Base-by-base conservation (phyloP, 768 basidiomycete genomes). In the Amanita brunnescens region DNA sequence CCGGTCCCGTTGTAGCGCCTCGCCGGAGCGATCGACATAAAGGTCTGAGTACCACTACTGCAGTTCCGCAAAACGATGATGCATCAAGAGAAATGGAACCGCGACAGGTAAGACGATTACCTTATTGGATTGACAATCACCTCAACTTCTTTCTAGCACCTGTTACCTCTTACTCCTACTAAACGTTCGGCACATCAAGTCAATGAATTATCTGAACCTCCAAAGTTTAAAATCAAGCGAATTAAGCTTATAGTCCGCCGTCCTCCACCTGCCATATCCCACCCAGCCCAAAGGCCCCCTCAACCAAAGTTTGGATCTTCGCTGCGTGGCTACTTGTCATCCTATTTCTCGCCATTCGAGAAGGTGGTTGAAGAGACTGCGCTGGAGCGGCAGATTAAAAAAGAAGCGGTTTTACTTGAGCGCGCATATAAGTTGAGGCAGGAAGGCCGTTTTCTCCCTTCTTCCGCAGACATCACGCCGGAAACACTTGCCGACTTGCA, bases 201-300 rank as follows among this genome's bases (percentile, higher is more conserved):
- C 18, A 23, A 24, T 24, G 50, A 8, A 14, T 34, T 37, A 12
- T 18, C 32, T 5, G 50, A 37, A 24, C 41, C 57, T 5, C 57
- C 60, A 16, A 65, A 56, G 53, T 63, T 64, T n/a, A 67, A 68
- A 26, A 73, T 88, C 52, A 81, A 77, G 61, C 80, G 87, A 47
- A 72, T 89, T 43, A 79, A 75, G 58, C 70, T 86, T 51, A 75
- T 87, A 42, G 83, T 91, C 12, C 77, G 83, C 34, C 70, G 70
- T 10, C 87, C 87, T 6, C 74, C 76, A 1, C 80, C 79, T 2
- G 61, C 68, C 1, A 69, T 81, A 38, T 79, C 89, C 10, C 77
- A 84, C 62, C 91, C 86, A 0, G 62, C 61, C 10, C 92, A 96
- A 60, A 71, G 71, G 9, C 85, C 88, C 1, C 71, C 76, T 0